Percentiles rank a stretch among this genome's conserved stretches.
These are phyloP conservation scores for Clonostachys solani DNA, from an alignment of 2,329 filamentous ascomycete species.

Conservation along the genomic window DNA sequence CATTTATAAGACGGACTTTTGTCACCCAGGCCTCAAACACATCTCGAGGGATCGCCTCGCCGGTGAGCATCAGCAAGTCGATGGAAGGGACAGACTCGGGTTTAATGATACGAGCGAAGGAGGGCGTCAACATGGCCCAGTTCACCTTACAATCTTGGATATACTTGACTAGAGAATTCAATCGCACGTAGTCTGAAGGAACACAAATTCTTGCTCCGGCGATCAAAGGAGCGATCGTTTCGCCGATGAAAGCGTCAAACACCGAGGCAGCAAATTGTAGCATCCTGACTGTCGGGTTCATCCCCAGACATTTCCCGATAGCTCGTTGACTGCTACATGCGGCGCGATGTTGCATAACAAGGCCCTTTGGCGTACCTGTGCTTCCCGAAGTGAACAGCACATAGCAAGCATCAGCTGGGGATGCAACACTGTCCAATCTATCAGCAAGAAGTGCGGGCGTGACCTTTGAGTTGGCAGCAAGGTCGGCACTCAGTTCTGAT, in stretches of 20 bases:
- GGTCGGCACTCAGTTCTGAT: not conserved
- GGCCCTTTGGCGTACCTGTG: constrained; percentile 14
- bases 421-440: no score
- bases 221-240: constrained; percentile 30
- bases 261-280: constrained; percentile 23
- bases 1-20: constrained; percentile 4
- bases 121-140: constrained; percentile 9
- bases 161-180: constrained; percentile 10
- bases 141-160: constrained; percentile 8
- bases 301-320: constrained; percentile 9
- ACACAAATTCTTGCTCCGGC: constrained; percentile 31
- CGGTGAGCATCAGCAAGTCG: not conserved
- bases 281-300: constrained; percentile 12
- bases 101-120: not conserved
- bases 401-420: constrained; percentile 5
- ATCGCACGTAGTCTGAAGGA: constrained; percentile 42
- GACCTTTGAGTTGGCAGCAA: not conserved
- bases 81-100: not conserved
- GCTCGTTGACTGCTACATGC: constrained; percentile 10
- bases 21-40: constrained; percentile 7
- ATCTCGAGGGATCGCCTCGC: constrained; percentile 8
- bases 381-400: constrained; percentile 15
- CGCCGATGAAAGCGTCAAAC: constrained; percentile 28
- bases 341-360: constrained; percentile 10
- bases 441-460: not conserved